Base-by-base conservation (phyloP, 768 basidiomycete genomes). In the Pleurotus tuoliensis region DNA sequence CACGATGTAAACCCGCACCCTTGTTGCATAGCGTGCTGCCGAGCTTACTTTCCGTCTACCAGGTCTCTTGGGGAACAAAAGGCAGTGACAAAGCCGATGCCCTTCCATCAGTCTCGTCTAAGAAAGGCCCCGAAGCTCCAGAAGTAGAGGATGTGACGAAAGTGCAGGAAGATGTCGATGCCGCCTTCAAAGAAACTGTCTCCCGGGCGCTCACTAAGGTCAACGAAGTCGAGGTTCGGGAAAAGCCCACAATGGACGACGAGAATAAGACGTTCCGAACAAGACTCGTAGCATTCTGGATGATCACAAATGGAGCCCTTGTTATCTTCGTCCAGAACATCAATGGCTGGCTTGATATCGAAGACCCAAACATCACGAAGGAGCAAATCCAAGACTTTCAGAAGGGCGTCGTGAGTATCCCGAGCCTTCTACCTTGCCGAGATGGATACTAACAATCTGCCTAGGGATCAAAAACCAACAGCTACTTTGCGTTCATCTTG, bases 21-120 rank as follows among this genome's bases (percentile, higher is more conserved):
- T 30, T 43, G 57, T 16, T 44, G 41, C 0, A 16, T 41, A 41
- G 40, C 40, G 5, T 16, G 16, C 16, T 13, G 16, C 11, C 20
- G 22, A 37, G 1, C 18, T 45, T 41, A 34, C 58, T 20, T 44
- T 38, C 24, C 56, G 2, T 34, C 30, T 51, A 34, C 22, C 58
- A 88, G 82, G 88, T 92, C 15, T 90, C 88, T 11, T 95, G 94
- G 93, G 93, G 93, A 71, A 95, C 93, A 8, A 94, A 94, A 73
- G 93, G 92, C 44, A 89, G 86, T 54, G 95, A 97, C 73, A 95
- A 95, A 70, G 93, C 88, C 2, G 95, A 97, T 64, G 87, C 87
- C 3, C 76, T 98, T 7, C 95, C 95, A 1, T 90, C 93, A 0
- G 83, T 96, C 15, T 90, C 88, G 1, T 94, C 94, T 6, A 87